These are phyloP conservation scores for Solioccasus polychromus DNA, from an alignment of 768 basidiomycete species.

Conservation along the genomic window DNA sequence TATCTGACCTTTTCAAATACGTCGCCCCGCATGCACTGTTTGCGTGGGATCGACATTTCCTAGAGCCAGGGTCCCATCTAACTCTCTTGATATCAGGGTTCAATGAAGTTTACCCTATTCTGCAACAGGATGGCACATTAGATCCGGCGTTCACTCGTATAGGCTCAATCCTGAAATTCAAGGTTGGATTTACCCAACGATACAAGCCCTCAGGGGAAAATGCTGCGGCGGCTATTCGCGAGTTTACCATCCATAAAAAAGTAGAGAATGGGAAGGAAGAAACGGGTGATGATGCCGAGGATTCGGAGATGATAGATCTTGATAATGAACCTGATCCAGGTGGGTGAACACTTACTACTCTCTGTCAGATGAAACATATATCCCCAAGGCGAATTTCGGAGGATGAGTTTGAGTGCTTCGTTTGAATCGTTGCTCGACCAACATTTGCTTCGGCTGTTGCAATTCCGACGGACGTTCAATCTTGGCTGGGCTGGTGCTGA, in stretches of 20 bases:
- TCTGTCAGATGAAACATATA: slow-evolving; percentile 31
- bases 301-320: neutral
- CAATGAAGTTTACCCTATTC: slow-evolving; percentile 50
- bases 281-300: neutral
- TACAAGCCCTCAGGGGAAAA: slow-evolving; percentile 61
- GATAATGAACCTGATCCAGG: slow-evolving; percentile 1
- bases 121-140: slow-evolving; percentile 43
- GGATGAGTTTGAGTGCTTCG: slow-evolving; percentile 62
- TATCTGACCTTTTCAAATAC: slow-evolving; percentile 45
- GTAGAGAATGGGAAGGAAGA: slow-evolving; percentile 31
- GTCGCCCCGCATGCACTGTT: slow-evolving; percentile 65
- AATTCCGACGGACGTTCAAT: slow-evolving; percentile 46
- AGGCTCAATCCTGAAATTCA: slow-evolving; percentile 45
- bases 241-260: slow-evolving; percentile 38
- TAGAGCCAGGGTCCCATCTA: slow-evolving; percentile 55
- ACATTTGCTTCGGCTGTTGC: slow-evolving; percentile 51
- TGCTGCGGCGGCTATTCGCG: slow-evolving; percentile 46
- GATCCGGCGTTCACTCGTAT: slow-evolving; percentile 32
- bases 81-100: slow-evolving; percentile 64
- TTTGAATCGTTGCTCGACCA: slow-evolving; percentile 61
- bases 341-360: neutral
- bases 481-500: slow-evolving; percentile 75
- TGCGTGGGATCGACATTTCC: slow-evolving; percentile 69
- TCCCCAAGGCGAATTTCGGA: slow-evolving; percentile 44
- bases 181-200: slow-evolving; percentile 54